Evolutionary conservation across 2,329 filamentous ascomycete genomes (phyloP).

Genomic region (Verruconis gallopava): DNA sequence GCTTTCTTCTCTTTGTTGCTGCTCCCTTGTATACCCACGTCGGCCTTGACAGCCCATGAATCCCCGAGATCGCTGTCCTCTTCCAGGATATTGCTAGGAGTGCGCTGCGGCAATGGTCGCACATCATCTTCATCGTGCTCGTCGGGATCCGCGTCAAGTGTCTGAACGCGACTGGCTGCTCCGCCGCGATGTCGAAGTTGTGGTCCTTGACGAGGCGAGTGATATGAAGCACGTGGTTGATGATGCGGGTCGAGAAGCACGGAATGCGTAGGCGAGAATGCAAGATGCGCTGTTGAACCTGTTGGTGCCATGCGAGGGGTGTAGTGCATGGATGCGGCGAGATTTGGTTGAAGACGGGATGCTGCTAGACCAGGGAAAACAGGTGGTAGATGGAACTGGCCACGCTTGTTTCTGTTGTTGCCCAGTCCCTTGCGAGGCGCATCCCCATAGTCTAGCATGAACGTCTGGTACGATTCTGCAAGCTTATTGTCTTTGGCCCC

Average conservation of each 20-base stretch:
- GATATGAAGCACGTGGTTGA: constrained; percentile 43
- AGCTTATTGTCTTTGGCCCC: constrained; percentile 94
- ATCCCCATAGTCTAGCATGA: constrained; percentile 69
- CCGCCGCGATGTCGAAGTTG: constrained; percentile 12
- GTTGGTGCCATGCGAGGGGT: constrained; percentile 12
- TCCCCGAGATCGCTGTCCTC: constrained; percentile 49
- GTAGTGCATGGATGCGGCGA: constrained; percentile 1
- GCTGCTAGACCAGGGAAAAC: constrained; percentile 42
- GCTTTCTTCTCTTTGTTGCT: constrained; percentile 34
- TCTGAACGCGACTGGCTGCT: constrained; percentile 12
- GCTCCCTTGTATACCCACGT: constrained; percentile 23
- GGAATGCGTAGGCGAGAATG: constrained; percentile 49
- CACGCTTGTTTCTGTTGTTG: constrained; percentile 25
- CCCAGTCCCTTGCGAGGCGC: constrained; percentile 11
- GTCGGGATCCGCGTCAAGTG: constrained; percentile 11
- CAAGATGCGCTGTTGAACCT: constrained; percentile 10
- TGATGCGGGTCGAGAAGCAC: constrained; percentile 65
- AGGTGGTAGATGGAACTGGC: constrained; percentile 60
- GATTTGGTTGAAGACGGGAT: constrained; percentile 6
- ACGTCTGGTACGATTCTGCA: constrained; percentile 92
- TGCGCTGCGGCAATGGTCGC: constrained; percentile 13
- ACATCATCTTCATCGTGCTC: constrained; percentile 10
- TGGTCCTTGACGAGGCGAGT: constrained; percentile 32
- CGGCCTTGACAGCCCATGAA: constrained; percentile 36
- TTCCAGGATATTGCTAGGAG: constrained; percentile 33